Base-by-base conservation (phyloP, 306 rosid genomes). In the Quercus engelmannii region DNA sequence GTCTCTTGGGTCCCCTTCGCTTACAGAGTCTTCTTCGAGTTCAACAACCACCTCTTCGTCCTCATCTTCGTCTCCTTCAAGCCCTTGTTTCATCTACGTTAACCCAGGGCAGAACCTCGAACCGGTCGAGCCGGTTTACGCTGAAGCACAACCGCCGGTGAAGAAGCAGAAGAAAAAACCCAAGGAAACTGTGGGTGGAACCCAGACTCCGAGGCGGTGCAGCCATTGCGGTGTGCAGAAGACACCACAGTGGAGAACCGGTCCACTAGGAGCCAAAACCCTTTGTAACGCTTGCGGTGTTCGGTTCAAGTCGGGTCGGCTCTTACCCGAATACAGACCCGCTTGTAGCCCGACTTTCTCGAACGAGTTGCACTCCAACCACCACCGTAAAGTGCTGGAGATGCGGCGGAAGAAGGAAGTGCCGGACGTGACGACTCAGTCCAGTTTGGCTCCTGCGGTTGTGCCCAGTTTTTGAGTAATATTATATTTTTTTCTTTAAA, bases 161-260 rank as follows among this genome's bases (percentile, higher is more conserved):
- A 90, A 87, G 79, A 89, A 85, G 18, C 79, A 76, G 1, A 92
- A 83, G 89, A 90, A 78, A 71, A 72, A 52, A 7, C 20, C 59
- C 0, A 86, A 84, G 2, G 21, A 23, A 13, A 5, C 15, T 3
- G 54, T 12, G 5, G 78, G 65, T 1, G 56, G 74, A 19, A 74
- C 49, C 52, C 92, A 76, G 83, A 64, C 90, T 12, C 85, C 91
- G 0, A 89, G 98, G 7, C 90, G 99, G 73, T 95, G 99, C 86
- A 90, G 89, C 78, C 99, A 95, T 78, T 92, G 99, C 78, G 99
- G 99, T 2, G 99, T 95, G 0, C 97, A 93, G 83, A 95, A 89
- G 84, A 95, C 99, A 23, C 99, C 99, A 1, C 99, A 95, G 88
- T 95, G 99, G 99, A 77, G 99, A 76, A 83, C 97, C 28, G 99